Base-by-base conservation (phyloP, 2,329 filamentous ascomycete genomes). In the Xylariales sp. region DNA sequence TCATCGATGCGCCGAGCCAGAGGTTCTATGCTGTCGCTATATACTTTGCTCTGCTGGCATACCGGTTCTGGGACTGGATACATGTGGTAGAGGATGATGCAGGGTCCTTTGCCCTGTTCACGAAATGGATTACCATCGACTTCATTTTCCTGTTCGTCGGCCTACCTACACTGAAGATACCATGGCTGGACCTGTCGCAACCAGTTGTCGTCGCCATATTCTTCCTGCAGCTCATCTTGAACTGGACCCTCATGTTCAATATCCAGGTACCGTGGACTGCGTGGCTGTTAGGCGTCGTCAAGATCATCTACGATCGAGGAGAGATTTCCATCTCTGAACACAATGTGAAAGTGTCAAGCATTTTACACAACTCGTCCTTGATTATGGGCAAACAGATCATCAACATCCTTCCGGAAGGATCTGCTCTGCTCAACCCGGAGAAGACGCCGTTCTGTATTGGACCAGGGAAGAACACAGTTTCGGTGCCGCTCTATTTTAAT, bases 321-420 rank as follows among this genome's bases (percentile, higher is more conserved):
- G 93, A 98, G 65, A 68, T 95, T 46, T 88, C 91, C 38, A 85
- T 98, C 51, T 93, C 88, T n/a, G 94, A 96, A 62, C 82, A 86
- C 51, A 88, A 83, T 57, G 91, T 98, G 59, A 95, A 95, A 59
- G 81, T 90, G 12, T 86, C 84, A 20, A 83, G 78, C 47, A 90
- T 98, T 49, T 71, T 95, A 46, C 88, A 96, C 60, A 96, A 97
- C 60, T 79, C 88, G 22, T 95, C 90, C 16, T 76, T 97, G 56
- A 97, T 98, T 49, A 77, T 95, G 66, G 93, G 93, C 57, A 93
- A 89, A 62, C 90, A 97, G 67, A 95, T 96, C 53, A 91, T 98
- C 64, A 93, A 98, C 60, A 95, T 98, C 57, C 71, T 98, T 42
- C 93, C 93, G 2, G 93, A 98, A 71, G 94, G 94, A 14, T 93